Evolutionary conservation across 2,329 filamentous ascomycete genomes (phyloP), one percentile per base, ranked within the genome.

Genomic region (Paracoccidioides brasiliensis): DNA sequence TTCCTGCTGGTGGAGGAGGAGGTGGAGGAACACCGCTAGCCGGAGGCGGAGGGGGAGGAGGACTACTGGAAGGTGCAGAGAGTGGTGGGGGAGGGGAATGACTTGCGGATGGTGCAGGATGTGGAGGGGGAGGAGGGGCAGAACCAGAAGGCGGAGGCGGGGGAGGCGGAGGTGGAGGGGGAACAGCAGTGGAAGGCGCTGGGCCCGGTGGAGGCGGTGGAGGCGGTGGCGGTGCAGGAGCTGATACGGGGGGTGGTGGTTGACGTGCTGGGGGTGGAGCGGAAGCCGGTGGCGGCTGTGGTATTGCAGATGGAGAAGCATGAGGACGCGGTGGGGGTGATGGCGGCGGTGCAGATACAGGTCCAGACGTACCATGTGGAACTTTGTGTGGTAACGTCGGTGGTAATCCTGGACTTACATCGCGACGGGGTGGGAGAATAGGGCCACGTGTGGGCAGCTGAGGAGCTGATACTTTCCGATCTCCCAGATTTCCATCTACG

Each of bases 391-490:
- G 73, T 54, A 73, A 76, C 14, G 84, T 81, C 3, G 82, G 70
- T 37, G 69, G 69, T 60, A 66, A 64, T 54, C 67, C 69, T 59
- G 70, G 69, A 59, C 71, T 70, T 14, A 66, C 67, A 53, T 74
- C 73, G 53, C 79, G 73, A 50, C 78, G 78, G 32, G 81, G 85
- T 8, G 86, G 85, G 37, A 87, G 87, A 15, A 84, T 81, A 41
- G 83, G 76, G 35, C 81, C 82, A 61, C 87, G 82, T 67, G 78
- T 83, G 41, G 87, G 86, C 30, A 88, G 87, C 15, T 87, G 87
- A 44, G 87, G 84, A 45, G 77, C 78, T 3, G 78, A 74, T 37
- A 81, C 74, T 59, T 74, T 80, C 59, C 81, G 73, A 63, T 84
- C 81, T 48, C 86, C 85, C 51, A 79, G 66, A 64, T 94, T 74